phyloP scores from a whole-genome alignment of 139 green algal genomes.

The Closterium sp. region DNA sequence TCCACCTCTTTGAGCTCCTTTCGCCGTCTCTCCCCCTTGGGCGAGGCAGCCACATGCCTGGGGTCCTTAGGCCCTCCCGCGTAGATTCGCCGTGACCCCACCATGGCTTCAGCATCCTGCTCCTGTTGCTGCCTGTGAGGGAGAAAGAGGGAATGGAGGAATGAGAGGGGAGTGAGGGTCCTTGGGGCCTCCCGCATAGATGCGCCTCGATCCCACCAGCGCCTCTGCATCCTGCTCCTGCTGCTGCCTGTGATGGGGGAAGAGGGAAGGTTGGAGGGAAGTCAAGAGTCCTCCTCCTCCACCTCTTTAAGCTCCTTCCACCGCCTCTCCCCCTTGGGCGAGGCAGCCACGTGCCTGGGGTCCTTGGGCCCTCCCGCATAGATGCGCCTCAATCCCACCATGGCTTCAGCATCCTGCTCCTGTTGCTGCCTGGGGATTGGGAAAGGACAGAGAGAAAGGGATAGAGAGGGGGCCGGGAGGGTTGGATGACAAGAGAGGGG shows the following conservation, averaged over 20 bases:
- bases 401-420: not conserved
- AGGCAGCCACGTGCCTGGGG: no score
- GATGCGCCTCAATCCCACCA: not conserved
- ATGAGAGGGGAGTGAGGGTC: not conserved
- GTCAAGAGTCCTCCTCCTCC: no score
- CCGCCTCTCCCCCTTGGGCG: not conserved
- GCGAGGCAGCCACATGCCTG: not conserved
- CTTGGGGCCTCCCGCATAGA: not conserved
- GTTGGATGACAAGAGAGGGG: not conserved
- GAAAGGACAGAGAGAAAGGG: not conserved
- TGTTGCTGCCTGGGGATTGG: not conserved
- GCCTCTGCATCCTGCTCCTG: no score
- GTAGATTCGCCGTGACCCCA: not conserved
- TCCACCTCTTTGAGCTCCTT: slow-evolving; percentile 4
- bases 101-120: not conserved
- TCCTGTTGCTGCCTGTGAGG: not conserved
- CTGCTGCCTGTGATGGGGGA: not conserved
- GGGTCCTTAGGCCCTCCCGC: not conserved
- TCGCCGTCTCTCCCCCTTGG: not conserved
- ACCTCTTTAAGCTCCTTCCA: no score
- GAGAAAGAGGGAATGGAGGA: not conserved
- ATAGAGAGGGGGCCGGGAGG: not conserved
- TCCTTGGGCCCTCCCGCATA: no score
- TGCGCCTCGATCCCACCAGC: not conserved
- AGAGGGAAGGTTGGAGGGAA: no score